Percentiles rank a stretch among this genome's conserved stretches.
phyloP scores from a whole-genome alignment of 164 flowering plant species.

The Santalum album region DNA sequence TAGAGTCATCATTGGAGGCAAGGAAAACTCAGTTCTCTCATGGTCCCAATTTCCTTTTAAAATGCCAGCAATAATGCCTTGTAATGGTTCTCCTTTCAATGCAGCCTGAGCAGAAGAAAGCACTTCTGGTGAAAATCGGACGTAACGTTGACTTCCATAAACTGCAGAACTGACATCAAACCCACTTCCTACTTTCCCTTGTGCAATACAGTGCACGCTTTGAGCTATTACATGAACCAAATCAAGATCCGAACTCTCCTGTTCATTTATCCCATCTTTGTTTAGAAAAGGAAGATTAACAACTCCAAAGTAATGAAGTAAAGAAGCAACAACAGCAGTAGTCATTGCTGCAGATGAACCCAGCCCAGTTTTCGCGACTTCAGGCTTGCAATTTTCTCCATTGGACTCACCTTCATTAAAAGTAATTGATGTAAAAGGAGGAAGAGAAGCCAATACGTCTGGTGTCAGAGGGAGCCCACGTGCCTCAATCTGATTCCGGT shows the following conservation, averaged over 20 bases:
- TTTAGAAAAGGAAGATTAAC: slow-evolving; percentile 44
- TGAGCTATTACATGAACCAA: slow-evolving; percentile 84
- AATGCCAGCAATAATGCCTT: slow-evolving; percentile 49
- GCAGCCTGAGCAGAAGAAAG: slow-evolving; percentile 95
- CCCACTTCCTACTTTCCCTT: slow-evolving; percentile 99
- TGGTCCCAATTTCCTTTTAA: slow-evolving; percentile 88
- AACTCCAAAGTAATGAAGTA: slow-evolving; percentile 87
- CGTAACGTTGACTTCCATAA: slow-evolving; percentile 95
- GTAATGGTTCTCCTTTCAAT: slow-evolving; percentile 31
- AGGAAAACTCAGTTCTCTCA: slow-evolving; percentile 65
- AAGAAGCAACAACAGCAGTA: slow-evolving; percentile 86
- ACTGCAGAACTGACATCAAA: slow-evolving; percentile 99
- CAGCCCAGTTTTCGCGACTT: slow-evolving; percentile 97
- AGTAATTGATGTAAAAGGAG: slow-evolving; percentile 82
- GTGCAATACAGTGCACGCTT: slow-evolving; percentile 93
- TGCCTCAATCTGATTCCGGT: slow-evolving; percentile 92
- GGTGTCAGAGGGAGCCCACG: slow-evolving; percentile 79
- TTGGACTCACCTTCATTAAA: slow-evolving; percentile 58
- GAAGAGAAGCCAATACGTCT: slow-evolving; percentile 74
- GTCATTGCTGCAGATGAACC: slow-evolving; percentile 99
- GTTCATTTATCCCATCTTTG: slow-evolving; percentile 19
- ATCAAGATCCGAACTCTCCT: slow-evolving; percentile 45
- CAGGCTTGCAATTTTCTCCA: slow-evolving; percentile 70
- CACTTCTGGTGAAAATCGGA: slow-evolving; percentile 90
- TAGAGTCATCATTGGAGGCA: slow-evolving; percentile 93